Base-by-base conservation (phyloP, 108 stramenopile species). In the Cyclotella baltica region DNA sequence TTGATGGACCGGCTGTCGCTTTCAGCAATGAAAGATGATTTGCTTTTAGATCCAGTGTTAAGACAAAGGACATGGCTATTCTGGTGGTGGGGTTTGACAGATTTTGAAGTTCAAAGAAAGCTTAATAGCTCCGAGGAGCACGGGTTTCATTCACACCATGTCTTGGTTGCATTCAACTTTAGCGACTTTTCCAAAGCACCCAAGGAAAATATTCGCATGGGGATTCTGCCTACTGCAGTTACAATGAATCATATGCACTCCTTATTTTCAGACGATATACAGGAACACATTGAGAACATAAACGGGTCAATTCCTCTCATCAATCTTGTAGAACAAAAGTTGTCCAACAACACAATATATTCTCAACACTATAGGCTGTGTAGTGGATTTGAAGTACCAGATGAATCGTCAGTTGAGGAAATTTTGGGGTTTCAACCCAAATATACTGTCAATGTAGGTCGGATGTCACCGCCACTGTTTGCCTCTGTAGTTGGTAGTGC, bases 351-450 rank as follows among this genome's bases (percentile, higher is more conserved):
- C 6, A 5, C 8, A 4, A 9, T 55, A 5, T 9, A n/a, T 55
- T 4, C 19, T 55, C 13, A 55, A 55, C 5, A n/a, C 22, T 23
- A 16, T 4, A 55, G 23, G 23, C 53, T 55, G 19, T 55, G 53
- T 19, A 55, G 13, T 55, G 53, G 15, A 4, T 55, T 55, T 25
- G 22, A 55, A n/a, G 23, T 55, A 23, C 53, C 53, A 55, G 23
- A 55, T 16, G 15, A n/a, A 19, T 16, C 53, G 19, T 16, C 15
- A 19, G 8, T 19, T n/a, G 53, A 55, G 19, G 22, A 23, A 55
- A 19, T 55, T 55, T 25, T 55, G 53, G 53, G 53, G 15, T 55
- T 55, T 55, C 53, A 55, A 25, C 53, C 53, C 5, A 55, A 25
- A 25, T 55, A 23, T 55, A 55, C 53, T 19, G 23, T 25, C 19